Evolutionary conservation across 306 rosid genomes (phyloP).

Genomic region (Pyrus communis): DNA sequence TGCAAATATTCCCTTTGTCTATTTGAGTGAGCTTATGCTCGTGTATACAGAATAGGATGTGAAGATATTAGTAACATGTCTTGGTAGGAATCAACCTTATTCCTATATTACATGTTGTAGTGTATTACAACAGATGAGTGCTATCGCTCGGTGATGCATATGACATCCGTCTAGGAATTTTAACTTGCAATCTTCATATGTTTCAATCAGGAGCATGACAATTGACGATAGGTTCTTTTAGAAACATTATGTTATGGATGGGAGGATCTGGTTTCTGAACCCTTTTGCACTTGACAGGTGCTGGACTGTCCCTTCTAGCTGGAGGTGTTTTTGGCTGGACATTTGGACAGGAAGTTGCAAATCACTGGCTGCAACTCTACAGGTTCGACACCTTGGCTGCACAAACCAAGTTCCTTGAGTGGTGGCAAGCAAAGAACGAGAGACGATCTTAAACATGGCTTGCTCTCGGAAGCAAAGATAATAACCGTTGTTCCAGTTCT

Average conservation of each 20-base stretch:
- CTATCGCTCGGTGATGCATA: background rate
- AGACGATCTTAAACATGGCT: conserved; percentile 26
- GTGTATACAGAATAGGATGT: background rate
- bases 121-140: background rate
- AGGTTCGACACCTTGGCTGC: conserved; percentile 67
- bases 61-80: background rate
- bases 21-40: background rate
- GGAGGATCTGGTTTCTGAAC: background rate
- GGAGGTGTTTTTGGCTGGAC: conserved; percentile 69
- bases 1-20: background rate
- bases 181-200: background rate
- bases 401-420: conserved; percentile 71
- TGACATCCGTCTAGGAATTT: background rate
- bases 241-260: background rate
- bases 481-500: conserved; percentile 7
- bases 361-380: conserved; percentile 77
- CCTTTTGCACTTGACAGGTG: conserved; percentile 38
- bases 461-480: background rate
- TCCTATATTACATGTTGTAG: background rate
- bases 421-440: conserved; percentile 63
- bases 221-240: background rate
- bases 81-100: background rate
- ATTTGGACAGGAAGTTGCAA: conserved; percentile 67
- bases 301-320: conserved; percentile 61
- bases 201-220: background rate